Percentiles rank a stretch among this genome's conserved stretches.
phyloP scores from a whole-genome alignment of 345 rosid species.

The Chamaenerion angustifolium region DNA sequence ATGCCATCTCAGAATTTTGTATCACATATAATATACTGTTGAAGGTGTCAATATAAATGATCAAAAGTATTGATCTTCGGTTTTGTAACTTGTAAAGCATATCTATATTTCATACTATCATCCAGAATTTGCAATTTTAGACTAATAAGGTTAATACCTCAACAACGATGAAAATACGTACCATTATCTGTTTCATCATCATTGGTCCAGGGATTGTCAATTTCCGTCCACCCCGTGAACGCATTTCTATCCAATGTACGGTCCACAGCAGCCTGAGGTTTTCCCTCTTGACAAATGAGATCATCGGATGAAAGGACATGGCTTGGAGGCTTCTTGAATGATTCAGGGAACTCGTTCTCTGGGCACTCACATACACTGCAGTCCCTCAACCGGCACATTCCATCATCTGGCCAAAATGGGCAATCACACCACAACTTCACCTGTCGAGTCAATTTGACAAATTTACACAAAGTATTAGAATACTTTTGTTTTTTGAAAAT shows the following conservation, averaged over 20 bases:
- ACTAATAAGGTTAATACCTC: not conserved
- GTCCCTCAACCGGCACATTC: conserved; percentile 87
- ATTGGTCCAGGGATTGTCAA: conserved; percentile 91
- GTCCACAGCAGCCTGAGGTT: conserved; percentile 79
- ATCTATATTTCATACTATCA: too few relatives aligned
- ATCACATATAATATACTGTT: too few relatives aligned
- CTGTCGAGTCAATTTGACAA: conserved; percentile 18
- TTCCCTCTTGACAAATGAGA: conserved; percentile 84
- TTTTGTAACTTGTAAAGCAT: too few relatives aligned
- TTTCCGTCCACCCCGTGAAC: conserved; percentile 78
- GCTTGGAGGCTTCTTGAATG: conserved; percentile 38
- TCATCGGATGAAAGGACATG: conserved; percentile 47
- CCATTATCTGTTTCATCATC: conserved; percentile 95
- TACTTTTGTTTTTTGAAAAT: too few relatives aligned
- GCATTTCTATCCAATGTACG: conserved; percentile 65
- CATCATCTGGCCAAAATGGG: conserved; percentile 93
- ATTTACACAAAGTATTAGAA: too few relatives aligned
- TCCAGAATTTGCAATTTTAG: not conserved
- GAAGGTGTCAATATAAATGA: too few relatives aligned
- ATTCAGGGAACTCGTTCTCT: conserved; percentile 77
- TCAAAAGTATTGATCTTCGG: too few relatives aligned
- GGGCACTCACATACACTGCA: conserved; percentile 98
- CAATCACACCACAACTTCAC: conserved; percentile 96
- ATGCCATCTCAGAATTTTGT: too few relatives aligned
- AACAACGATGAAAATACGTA: conserved; percentile 10